Evolutionary conservation across 441 rosid genomes (phyloP).

Genomic region (Populus hybrid): DNA sequence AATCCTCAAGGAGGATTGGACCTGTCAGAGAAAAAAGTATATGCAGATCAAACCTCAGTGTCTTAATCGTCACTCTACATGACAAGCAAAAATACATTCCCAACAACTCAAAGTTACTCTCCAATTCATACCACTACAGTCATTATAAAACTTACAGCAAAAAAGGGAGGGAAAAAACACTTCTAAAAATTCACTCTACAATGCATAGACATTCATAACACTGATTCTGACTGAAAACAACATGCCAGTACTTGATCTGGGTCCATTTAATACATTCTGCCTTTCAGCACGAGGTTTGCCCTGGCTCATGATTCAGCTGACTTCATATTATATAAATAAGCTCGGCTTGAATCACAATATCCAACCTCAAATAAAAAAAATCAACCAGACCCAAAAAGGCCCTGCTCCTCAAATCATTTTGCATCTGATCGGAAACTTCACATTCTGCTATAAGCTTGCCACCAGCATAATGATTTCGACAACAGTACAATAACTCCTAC

Average conservation of each 20-base stretch:
- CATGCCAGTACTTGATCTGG: not conserved
- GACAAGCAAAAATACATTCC: not conserved
- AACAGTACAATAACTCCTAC: too few relatives aligned
- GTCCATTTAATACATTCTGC: too few relatives aligned
- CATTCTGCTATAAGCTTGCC: too few relatives aligned
- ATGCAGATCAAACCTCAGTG: not conserved
- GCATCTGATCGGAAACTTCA: too few relatives aligned
- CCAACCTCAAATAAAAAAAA: too few relatives aligned
- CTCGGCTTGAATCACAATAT: not conserved
- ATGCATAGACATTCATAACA: not conserved
- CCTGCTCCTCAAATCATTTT: not conserved
- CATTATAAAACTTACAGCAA: not conserved
- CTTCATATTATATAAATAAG: too few relatives aligned
- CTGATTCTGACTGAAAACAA: not conserved
- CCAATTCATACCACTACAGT: not conserved
- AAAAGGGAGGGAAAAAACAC: too few relatives aligned
- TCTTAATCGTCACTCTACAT: not conserved
- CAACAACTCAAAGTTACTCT: not conserved
- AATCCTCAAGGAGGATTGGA: conserved; percentile 95
- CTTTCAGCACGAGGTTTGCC: too few relatives aligned
- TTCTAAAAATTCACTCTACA: not conserved
- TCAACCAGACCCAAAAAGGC: not conserved
- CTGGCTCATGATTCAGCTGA: too few relatives aligned
- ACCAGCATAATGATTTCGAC: too few relatives aligned
- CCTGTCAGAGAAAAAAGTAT: conserved; percentile 39